Evolutionary conservation across 805 yeast genomes (phyloP), one percentile per base, ranked within the genome.

Genomic region (Myxozyma vanderwaltii): DNA sequence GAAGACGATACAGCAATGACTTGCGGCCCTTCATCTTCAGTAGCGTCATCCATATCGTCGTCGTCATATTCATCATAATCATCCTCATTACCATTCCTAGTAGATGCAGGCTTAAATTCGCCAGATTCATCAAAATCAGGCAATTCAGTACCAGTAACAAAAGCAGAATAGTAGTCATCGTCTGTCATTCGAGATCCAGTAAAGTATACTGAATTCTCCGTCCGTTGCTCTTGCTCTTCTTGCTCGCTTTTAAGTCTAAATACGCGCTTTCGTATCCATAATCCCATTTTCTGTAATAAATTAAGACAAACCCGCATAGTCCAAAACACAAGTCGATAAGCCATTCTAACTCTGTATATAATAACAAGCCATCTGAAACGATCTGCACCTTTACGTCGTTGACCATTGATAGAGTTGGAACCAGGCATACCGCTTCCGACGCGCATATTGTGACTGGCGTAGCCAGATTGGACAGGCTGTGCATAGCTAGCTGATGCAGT

Each of bases 131-230:
- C 68, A 26, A 60, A 83, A 69, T 89, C 96, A 1, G 95, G 95
- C 67, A 82, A 85, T 45, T 88, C 86, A 21, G 94, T 87, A 50
- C 88, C 96, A 71, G 88, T 95, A 73, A 58, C 24, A 26, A 61
- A 53, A 6, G 54, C 49, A 4, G 52, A 36, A 21, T 56, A 59
- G 45, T 50, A 58, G 4, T 61, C 64, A 2, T 61, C 65, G 24
- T 89, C 91, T 35, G 95, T 86, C 3, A 92, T 27, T 19, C 33
- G 24, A 4, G 26, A 21, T 27, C 33, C 48, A 13, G 19, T 26
- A 4, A 15, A 35, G 17, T 13, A 15, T 5, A 24, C 48, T 4
- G 21, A 10, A 4, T 19, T 4, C 10, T 12, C 17, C 8, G 12
- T 26, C 23, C 33, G 15, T 13, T 33, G 23, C 8, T 21, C 39